These are phyloP conservation scores for Limnanthes douglasii DNA, from an alignment of 345 rosid genomes.

Conservation along the genomic window DNA sequence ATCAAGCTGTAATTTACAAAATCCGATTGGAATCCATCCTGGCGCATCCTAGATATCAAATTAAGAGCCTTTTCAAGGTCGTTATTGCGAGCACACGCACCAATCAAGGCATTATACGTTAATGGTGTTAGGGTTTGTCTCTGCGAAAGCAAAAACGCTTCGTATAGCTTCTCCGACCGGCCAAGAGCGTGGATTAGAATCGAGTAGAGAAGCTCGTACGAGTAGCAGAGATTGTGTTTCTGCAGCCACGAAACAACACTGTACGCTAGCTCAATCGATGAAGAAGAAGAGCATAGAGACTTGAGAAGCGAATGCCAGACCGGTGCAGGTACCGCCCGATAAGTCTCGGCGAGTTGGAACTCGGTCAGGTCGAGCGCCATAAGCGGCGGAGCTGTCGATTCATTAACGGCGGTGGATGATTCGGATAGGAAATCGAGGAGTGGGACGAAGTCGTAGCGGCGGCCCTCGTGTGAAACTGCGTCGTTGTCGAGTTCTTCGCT, in stretches of 20 bases:
- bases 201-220: slow-evolving; percentile 85
- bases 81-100: slow-evolving; percentile 75
- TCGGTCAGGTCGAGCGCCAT: slow-evolving; percentile 42
- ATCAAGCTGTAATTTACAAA: slow-evolving; percentile 78
- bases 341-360: slow-evolving; percentile 60
- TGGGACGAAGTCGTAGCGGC: slow-evolving; percentile 80
- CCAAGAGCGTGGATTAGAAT: slow-evolving; percentile 93
- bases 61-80: slow-evolving; percentile 78
- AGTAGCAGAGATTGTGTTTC: slow-evolving; percentile 83
- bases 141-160: slow-evolving; percentile 81
- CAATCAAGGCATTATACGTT: slow-evolving; percentile 85
- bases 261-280: slow-evolving; percentile 48
- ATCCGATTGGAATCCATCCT: slow-evolving; percentile 76
- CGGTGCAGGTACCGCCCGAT: slow-evolving; percentile 76
- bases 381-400: slow-evolving; percentile 17
- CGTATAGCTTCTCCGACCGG: slow-evolving; percentile 86
- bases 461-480: slow-evolving; percentile 25
- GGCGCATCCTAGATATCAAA: slow-evolving; percentile 78
- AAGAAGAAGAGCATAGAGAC: slow-evolving; percentile 36
- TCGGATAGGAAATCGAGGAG: slow-evolving; percentile 52
- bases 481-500: slow-evolving; percentile 18
- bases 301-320: slow-evolving; percentile 84
- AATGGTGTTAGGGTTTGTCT: slow-evolving; percentile 60
- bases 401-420: slow-evolving; percentile 10
- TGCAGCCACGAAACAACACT: slow-evolving; percentile 84